phyloP scores from a whole-genome alignment of 2,329 filamentous ascomycete genomes.

The Calonectria hawksworthii region DNA sequence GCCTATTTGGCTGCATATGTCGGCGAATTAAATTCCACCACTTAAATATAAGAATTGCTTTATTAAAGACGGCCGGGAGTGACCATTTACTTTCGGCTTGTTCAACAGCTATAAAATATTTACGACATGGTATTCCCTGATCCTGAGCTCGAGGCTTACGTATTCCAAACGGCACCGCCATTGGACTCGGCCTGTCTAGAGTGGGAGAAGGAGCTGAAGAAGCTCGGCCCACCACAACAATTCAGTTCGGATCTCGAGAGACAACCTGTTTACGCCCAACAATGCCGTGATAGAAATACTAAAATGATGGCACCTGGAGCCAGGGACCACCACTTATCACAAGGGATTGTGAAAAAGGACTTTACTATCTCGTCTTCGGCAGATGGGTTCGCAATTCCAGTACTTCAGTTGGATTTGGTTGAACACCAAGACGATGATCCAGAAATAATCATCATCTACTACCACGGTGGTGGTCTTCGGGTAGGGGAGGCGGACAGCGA shows the following conservation, averaged over 20 bases:
- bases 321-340: conserved; percentile 53
- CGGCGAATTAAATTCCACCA: conserved; percentile 6
- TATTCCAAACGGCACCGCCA: conserved; percentile 52
- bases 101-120: background rate
- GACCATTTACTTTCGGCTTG: background rate
- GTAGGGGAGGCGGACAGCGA: conserved; percentile 65
- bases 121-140: conserved; percentile 36
- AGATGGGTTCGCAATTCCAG: conserved; percentile 52
- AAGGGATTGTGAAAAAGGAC: conserved; percentile 47
- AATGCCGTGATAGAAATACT: conserved; percentile 55
- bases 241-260: conserved; percentile 47
- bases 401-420: conserved; percentile 51
- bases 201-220: conserved; percentile 50
- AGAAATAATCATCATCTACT: conserved; percentile 57
- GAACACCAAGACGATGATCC: conserved; percentile 25
- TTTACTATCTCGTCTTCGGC: conserved; percentile 50
- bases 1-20: background rate
- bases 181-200: conserved; percentile 57
- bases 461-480: conserved; percentile 62
- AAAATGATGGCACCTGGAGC: conserved; percentile 52
- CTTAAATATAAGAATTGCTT: background rate
- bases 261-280: conserved; percentile 57
- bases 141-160: conserved; percentile 39
- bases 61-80: background rate
- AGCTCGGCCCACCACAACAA: conserved; percentile 32